Evolutionary conservation across 2,329 filamentous ascomycete species (phyloP), one percentile per base, ranked within the genome.

Genomic region (Ceratocystis lukuohia): DNA sequence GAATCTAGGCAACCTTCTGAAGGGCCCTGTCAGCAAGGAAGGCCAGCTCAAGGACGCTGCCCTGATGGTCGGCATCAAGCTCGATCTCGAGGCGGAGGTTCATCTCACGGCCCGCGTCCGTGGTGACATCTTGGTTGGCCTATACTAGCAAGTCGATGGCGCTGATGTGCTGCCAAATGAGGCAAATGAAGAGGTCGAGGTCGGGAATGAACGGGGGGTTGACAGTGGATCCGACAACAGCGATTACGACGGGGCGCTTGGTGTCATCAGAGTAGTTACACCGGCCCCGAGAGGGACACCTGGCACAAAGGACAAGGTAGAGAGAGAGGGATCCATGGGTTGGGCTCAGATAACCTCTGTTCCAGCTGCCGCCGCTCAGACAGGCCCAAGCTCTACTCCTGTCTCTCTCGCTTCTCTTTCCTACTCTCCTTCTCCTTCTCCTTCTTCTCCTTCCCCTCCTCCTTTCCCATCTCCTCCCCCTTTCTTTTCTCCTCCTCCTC

Each of bases 51-150:
- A 83, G 74, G 74, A 80, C 50, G 81, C 83, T 3, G 82, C 81
- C 1, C 76, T 85, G 56, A 77, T 85, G 70, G 77, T 86, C 46
- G 83, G 83, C 66, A 84, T 85, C 76, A 85, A 86, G 77, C 76
- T 86, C 45, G 83, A 86, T 71, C 74, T 85, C 22, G 83, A 86
- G 72, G 83, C 83, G 15, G 83, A 85, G 72, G 80, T 85, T 56
- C 82, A 86, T 72, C 74, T 85, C 69, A 85, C 82, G 20, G 83
- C 83, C 62, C 74, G 83, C 64, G 77, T 85, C 68, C 77, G 82
- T 61, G 83, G 83, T 77, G 83, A 86, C 72, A 84, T 85, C 71
- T 79, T 80, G 22, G 79, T 86, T 69, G 82, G 82, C 59, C 73
- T 84, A 70, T 84, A 84, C 73, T 84, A 75, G 69, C 33, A 70